Conservation (phyloP, 371 early-diverging fungal species). For the Batkoa obscura region DNA sequence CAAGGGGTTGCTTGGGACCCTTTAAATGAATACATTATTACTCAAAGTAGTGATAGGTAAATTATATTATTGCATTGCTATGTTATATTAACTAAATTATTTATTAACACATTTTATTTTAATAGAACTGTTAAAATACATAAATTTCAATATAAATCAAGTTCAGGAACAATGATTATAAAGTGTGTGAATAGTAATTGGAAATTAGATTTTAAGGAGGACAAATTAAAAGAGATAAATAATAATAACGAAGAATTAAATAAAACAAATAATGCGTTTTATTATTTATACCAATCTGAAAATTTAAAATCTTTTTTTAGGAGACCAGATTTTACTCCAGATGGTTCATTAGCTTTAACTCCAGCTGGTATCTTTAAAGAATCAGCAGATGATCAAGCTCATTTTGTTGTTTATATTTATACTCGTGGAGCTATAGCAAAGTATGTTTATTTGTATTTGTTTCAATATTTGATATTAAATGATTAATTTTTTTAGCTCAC, state of each 20-base stretch:
- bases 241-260: conserved; percentile 5
- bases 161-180: neutral
- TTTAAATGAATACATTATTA: conserved; percentile 59
- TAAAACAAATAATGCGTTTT: conserved; percentile 11
- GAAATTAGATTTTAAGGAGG: neutral
- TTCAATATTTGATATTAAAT: conserved; percentile 39
- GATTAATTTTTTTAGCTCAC: conserved; percentile 22
- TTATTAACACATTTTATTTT: neutral
- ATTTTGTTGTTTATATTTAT: conserved; percentile 24
- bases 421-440: conserved; percentile 19
- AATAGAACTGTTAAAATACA: conserved; percentile 7
- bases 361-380: conserved; percentile 55
- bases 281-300: conserved; percentile 67
- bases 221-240: no score
- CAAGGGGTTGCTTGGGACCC: conserved; percentile 97
- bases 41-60: conserved; percentile 83
- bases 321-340: conserved; percentile 71
- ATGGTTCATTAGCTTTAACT: conserved; percentile 62
- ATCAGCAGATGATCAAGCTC: conserved; percentile 8
- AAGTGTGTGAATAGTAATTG: neutral
- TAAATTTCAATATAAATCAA: conserved; percentile 2
- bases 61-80: conserved; percentile 8
- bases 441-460: neutral
- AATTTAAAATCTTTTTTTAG: conserved; percentile 82
- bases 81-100: neutral